phyloP scores from a whole-genome alignment of 2,329 filamentous ascomycete species.

The Ramularia endophylla region DNA sequence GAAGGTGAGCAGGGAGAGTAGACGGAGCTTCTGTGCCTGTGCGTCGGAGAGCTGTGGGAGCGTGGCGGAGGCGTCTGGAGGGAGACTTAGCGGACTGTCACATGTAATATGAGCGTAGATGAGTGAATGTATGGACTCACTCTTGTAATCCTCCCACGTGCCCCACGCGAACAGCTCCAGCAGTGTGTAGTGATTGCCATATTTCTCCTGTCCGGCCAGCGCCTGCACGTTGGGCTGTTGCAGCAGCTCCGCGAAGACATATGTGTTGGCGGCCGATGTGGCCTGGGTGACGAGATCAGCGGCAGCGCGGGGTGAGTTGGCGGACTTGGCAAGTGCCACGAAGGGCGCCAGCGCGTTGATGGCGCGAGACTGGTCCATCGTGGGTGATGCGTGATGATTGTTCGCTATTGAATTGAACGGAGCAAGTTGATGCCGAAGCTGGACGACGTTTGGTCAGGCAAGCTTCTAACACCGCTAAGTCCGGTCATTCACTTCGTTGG shows the following conservation, averaged over 20 bases:
- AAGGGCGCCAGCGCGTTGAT: slow-evolving; percentile 71
- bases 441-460: no score
- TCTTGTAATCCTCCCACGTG: slow-evolving; percentile 72
- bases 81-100: not conserved
- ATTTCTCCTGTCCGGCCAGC: slow-evolving; percentile 59
- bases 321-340: slow-evolving; percentile 79
- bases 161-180: slow-evolving; percentile 91
- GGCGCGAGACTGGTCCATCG: slow-evolving; percentile 65
- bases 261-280: slow-evolving; percentile 84
- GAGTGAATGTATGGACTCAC: slow-evolving; percentile 33
- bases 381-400: slow-evolving; percentile 1
- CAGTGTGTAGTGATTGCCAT: slow-evolving; percentile 58
- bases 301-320: slow-evolving; percentile 74
- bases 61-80: not conserved
- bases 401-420: no score
- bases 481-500: no score
- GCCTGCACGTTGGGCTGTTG: slow-evolving; percentile 71
- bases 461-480: no score
- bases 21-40: slow-evolving; percentile 79
- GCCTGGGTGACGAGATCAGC: slow-evolving; percentile 82
- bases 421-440: no score
- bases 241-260: slow-evolving; percentile 90
- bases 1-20: slow-evolving; percentile 81
- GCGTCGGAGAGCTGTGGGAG: slow-evolving; percentile 61
- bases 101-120: not conserved